Evolutionary conservation across 2,329 filamentous ascomycete species (phyloP), one percentile per base, ranked within the genome.

Genomic region (Tolypocladium guangdongense): DNA sequence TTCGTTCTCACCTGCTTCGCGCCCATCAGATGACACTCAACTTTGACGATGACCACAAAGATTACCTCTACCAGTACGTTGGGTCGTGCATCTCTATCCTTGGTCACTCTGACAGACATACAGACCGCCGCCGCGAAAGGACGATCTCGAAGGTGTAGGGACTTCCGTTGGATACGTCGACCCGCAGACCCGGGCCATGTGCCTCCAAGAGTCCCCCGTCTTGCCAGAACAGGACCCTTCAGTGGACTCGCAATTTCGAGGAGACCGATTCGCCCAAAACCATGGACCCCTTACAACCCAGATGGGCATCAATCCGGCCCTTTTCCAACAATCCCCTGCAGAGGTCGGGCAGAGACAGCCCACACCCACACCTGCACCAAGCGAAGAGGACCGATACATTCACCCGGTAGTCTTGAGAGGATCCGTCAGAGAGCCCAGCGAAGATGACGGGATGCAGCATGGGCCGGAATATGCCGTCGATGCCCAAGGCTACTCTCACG

Each of bases 1-100:
- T 96, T 66, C 84, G 84, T 56, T 82, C 86, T 37, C 91, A 96
- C 64, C 76, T 95, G 47, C 74, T 72, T 50, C 80, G 85, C 12
- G 82, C 88, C 61, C 90, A 96, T 65, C 56, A 58, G 0, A 65
- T 67, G 3, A 32, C 63, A 1, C 64, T 75, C 11, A 54, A 55
- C 4, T 55, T 64, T 3, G 73, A 74, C 2, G 67, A 70, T 20
- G 69, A 74, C 35, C 56, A 79, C 5, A 63, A 65, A 22, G 41
- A 59, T 14, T 78, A 67, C 50, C 50, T 66, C 12, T 52, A 63
- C 50, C 58, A 51, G 58, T 59, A 54, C 1, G 57, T 59, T 24
- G 22, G 11, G 1, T 11, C 35, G 8, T 37, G 1, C 2, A 14
- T 2, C 22, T 12, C 7, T 24, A 4, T 6, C 3, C 18, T 6